Evolutionary conservation across 768 basidiomycete genomes (phyloP).

Genomic region (Suillus alpinus): DNA sequence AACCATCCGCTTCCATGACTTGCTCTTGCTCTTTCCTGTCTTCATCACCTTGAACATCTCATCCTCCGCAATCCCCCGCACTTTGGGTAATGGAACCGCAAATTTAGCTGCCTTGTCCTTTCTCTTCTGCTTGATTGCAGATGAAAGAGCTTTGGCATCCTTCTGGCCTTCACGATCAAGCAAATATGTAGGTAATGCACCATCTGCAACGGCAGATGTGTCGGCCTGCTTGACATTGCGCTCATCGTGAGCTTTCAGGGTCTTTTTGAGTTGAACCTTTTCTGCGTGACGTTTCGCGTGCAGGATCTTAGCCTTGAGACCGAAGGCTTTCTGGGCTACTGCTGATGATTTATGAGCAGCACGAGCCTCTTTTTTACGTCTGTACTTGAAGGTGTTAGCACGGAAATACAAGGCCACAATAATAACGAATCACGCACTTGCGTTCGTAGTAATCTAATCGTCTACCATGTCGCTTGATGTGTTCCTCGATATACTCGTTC

Average conservation of each 20-base stretch:
- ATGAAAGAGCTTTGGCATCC: conserved; percentile 94
- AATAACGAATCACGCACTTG: conserved; percentile 55
- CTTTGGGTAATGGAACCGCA: conserved; percentile 94
- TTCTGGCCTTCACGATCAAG: conserved; percentile 98
- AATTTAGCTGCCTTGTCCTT: conserved; percentile 99
- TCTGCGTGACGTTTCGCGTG: conserved; percentile 96
- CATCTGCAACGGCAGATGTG: conserved; percentile 77
- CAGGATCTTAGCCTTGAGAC: conserved; percentile 96
- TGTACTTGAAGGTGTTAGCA: conserved; percentile 23
- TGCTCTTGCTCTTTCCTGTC: conserved; percentile 94
- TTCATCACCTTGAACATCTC: conserved; percentile 99
- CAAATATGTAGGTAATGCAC: conserved; percentile 91
- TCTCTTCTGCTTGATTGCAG: conserved; percentile 96
- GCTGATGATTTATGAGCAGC: conserved; percentile 76
- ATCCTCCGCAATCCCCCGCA: conserved; percentile 96
- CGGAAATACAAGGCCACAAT: background rate
- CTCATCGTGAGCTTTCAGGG: conserved; percentile 99
- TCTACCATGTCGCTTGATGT: conserved; percentile 94
- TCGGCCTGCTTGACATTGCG: conserved; percentile 96
- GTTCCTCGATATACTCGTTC: conserved; percentile 99
- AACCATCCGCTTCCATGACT: conserved; percentile 99
- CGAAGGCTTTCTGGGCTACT: conserved; percentile 89
- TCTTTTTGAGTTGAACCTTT: conserved; percentile 98
- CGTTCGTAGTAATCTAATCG: conserved; percentile 94
- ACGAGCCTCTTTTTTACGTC: conserved; percentile 82